Evolutionary conservation across 495 filamentous ascomycete species (phyloP).

Genomic region (Hypoxylon crocopeplum): DNA sequence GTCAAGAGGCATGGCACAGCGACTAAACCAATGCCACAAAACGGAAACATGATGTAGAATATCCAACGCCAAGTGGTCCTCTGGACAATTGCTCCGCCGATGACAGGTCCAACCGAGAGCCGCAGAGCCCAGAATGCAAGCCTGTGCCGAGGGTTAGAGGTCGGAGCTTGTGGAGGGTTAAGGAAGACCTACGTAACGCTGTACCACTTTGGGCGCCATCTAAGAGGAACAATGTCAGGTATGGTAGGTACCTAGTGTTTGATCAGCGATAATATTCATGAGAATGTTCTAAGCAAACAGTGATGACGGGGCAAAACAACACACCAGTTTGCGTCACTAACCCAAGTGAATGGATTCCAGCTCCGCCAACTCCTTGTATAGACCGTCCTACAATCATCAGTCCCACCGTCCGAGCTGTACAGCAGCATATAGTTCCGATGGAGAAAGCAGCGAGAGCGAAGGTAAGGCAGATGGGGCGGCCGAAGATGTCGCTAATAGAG

Average conservation of each 20-base stretch:
- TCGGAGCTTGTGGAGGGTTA: not conserved
- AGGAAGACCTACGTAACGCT: slow-evolving; percentile 38
- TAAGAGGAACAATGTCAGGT: slow-evolving; percentile 50
- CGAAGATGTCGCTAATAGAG: slow-evolving; percentile 60
- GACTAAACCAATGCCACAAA: slow-evolving; percentile 46
- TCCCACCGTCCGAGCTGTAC: slow-evolving; percentile 45
- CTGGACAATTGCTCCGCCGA: slow-evolving; percentile 79
- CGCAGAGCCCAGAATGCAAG: slow-evolving; percentile 72
- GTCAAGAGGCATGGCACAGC: slow-evolving; percentile 45
- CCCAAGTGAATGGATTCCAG: slow-evolving; percentile 79
- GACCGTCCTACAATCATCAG: slow-evolving; percentile 80
- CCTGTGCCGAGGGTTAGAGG: too few species aligned
- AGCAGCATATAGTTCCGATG: slow-evolving; percentile 53
- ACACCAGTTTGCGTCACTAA: slow-evolving; percentile 79
- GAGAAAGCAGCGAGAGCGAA: slow-evolving; percentile 49
- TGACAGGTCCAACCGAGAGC: slow-evolving; percentile 72
- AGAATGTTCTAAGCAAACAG: too few species aligned
- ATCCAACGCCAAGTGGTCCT: slow-evolving; percentile 51
- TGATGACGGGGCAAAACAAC: too few species aligned
- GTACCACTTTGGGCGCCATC: slow-evolving; percentile 49
- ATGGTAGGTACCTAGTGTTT: too few species aligned
- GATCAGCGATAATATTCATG: too few species aligned
- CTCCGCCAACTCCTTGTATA: slow-evolving; percentile 83
- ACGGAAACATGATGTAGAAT: slow-evolving; percentile 53
- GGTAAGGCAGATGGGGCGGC: slow-evolving; percentile 55